Evolutionary conservation across 192 early-diverging fungal genomes (phyloP).

Genomic region (Globomyces pollinis-pini): DNA sequence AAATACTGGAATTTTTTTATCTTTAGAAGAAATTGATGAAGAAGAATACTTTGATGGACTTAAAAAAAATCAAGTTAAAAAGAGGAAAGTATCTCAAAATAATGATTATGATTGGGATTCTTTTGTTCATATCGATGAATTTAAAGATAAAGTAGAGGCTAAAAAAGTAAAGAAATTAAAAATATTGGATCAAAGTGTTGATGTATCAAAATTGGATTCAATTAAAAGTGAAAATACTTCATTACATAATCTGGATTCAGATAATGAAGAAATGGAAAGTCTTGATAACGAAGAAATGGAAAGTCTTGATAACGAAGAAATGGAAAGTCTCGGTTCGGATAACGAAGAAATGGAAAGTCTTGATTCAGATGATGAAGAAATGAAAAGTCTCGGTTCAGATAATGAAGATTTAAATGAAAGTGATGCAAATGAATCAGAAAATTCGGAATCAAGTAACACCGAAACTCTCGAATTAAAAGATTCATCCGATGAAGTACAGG

Average conservation of each 20-base stretch:
- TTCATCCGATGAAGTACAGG: slow-evolving; percentile 21
- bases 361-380: neutral
- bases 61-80: neutral
- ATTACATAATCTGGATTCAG: too few species aligned
- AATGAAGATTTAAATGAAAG: neutral
- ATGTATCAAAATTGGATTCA: too few species aligned
- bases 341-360: neutral
- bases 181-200: too few species aligned
- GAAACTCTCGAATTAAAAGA: neutral
- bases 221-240: too few species aligned
- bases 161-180: slow-evolving; percentile 1
- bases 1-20: slow-evolving; percentile 4
- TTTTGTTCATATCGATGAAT: slow-evolving; percentile 9
- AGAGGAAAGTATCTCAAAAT: slow-evolving; percentile 4
- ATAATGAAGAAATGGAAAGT: neutral
- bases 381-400: too few species aligned
- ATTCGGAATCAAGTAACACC: neutral
- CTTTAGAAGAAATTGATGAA: slow-evolving; percentile 7
- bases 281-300: neutral
- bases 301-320: neutral
- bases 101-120: slow-evolving; percentile 2
- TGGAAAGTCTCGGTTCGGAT: too few species aligned
- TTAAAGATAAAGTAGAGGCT: neutral
- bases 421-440: neutral
- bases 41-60: slow-evolving; percentile 4